Evolutionary conservation across 2,329 filamentous ascomycete genomes (phyloP).

Genomic region (Colletotrichum sp.): DNA sequence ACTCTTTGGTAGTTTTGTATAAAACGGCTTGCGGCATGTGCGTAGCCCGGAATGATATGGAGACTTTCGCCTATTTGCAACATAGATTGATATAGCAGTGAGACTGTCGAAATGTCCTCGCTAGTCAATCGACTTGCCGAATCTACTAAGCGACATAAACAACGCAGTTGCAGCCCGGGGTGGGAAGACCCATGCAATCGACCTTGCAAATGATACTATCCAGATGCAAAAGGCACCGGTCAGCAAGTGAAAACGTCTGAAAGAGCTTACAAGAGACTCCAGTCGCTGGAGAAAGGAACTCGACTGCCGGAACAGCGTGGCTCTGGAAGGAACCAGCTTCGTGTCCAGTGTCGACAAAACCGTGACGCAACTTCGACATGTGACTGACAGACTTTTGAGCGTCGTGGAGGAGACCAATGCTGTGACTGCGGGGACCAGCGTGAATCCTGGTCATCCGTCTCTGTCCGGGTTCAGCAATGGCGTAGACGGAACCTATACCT

Average conservation of each 20-base stretch:
- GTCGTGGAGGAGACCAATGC: not conserved
- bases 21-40: not conserved
- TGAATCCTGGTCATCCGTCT: not conserved
- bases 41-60: too few species aligned
- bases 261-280: constrained; percentile 27
- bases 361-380: not conserved
- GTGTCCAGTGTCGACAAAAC: too few species aligned
- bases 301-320: not conserved
- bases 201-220: not conserved
- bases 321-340: not conserved
- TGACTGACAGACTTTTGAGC: not conserved
- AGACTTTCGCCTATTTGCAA: not conserved
- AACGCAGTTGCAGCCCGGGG: not conserved
- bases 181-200: not conserved
- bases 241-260: constrained; percentile 50
- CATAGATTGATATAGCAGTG: not conserved
- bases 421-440: not conserved
- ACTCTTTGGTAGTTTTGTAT: not conserved
- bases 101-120: not conserved
- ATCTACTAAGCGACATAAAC: not conserved
- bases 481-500: not conserved
- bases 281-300: not conserved
- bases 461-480: not conserved
- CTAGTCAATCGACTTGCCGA: not conserved
- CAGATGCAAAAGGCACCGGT: not conserved